A percentile compares a stretch with the other conserved stretches of the same genome.
Conservation (phyloP, 176 grass and related monocot genomes). For the Pontederia paniculata region DNA sequence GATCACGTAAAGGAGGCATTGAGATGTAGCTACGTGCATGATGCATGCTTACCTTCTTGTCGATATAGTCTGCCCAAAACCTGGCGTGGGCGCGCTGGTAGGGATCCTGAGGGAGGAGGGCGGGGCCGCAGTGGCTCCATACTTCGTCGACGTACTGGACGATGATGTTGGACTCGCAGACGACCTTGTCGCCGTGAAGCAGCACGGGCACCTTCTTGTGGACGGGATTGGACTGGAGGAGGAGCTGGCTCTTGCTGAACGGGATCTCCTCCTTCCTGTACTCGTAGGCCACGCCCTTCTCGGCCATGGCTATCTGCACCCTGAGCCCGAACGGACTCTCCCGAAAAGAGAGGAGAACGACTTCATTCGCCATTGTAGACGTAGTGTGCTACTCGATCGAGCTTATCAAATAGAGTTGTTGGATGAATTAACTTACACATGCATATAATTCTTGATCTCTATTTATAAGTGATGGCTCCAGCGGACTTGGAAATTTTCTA, state of each 20-base stretch:
- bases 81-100: conserved; percentile 26
- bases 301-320: conserved; percentile 29
- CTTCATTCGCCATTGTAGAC: neutral
- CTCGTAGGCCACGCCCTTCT: conserved; percentile 37
- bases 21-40: too few species aligned
- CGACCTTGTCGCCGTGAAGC: conserved; percentile 33
- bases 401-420: too few species aligned
- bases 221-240: conserved; percentile 54
- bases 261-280: conserved; percentile 40
- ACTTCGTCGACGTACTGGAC: conserved; percentile 52
- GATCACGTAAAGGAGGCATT: neutral
- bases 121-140: conserved; percentile 12
- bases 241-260: conserved; percentile 48
- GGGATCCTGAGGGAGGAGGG: conserved; percentile 19
- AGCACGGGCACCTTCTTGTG: conserved; percentile 75
- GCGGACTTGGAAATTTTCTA: too few species aligned
- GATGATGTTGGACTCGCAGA: conserved; percentile 56
- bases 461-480: too few species aligned
- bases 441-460: too few species aligned
- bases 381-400: too few species aligned
- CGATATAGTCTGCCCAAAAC: conserved; percentile 48
- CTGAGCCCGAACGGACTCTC: conserved; percentile 59
- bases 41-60: conserved; percentile 38
- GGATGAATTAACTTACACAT: too few species aligned
- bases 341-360: conserved; percentile 40